Conservation (phyloP, 768 basidiomycete genomes). For the Boletus rex-veris region DNA sequence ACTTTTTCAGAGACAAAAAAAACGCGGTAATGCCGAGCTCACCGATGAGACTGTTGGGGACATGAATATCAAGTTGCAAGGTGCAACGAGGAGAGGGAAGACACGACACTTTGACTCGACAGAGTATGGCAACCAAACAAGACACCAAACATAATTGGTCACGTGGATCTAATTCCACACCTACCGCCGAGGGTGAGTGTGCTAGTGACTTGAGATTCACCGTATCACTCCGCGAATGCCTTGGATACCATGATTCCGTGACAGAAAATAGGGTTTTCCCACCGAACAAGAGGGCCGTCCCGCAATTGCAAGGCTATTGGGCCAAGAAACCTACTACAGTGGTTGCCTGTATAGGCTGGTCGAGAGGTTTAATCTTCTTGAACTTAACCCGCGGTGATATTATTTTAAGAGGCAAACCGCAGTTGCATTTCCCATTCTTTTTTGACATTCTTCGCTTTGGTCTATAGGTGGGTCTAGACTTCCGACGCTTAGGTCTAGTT, state of each 20-base stretch:
- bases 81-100: background rate
- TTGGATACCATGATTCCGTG: too few relatives aligned
- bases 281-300: too few relatives aligned
- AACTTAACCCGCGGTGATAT: background rate
- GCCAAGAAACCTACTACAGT: too few relatives aligned
- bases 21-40: background rate
- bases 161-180: background rate
- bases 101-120: background rate
- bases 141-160: constrained; percentile 1
- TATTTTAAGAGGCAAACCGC: background rate
- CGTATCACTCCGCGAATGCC: too few relatives aligned
- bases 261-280: too few relatives aligned
- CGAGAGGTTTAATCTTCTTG: too few relatives aligned
- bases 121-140: background rate
- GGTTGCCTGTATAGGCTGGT: too few relatives aligned
- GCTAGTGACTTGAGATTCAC: too few relatives aligned
- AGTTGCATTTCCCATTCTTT: background rate
- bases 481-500: background rate
- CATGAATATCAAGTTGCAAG: background rate
- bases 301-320: too few relatives aligned
- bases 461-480: constrained; percentile 9
- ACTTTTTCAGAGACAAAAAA: background rate
- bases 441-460: background rate
- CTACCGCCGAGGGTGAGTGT: too few relatives aligned
- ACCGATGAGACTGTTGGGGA: background rate